phyloP scores from a whole-genome alignment of 306 rosid species.

The Biancaea sappan region DNA sequence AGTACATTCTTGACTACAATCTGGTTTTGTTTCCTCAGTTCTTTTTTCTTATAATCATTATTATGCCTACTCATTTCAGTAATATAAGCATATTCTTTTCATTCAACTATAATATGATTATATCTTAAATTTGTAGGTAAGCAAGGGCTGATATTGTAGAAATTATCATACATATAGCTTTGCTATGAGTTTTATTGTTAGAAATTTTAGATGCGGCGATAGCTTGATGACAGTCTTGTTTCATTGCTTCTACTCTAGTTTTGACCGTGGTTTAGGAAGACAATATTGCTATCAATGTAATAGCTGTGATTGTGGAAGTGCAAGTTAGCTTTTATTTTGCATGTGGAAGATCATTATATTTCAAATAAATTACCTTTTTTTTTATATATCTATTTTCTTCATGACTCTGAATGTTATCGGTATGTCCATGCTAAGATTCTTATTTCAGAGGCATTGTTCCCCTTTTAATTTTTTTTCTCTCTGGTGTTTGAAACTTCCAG shows the following conservation, averaged over 20 bases:
- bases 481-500: conserved; percentile 53
- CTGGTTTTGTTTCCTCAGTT: not conserved
- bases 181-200: conserved; percentile 9
- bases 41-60: not conserved
- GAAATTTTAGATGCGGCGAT: not conserved
- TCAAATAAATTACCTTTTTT: not conserved
- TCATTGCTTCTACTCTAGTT: not conserved
- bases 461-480: no score
- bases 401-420: not conserved
- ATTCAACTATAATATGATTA: conserved; percentile 3
- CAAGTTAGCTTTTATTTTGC: not conserved
- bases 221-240: not conserved
- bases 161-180: not conserved
- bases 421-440: conserved; percentile 8
- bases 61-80: conserved; percentile 1
- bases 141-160: conserved; percentile 3
- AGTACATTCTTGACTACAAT: conserved; percentile 55
- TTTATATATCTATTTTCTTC: not conserved
- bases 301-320: not conserved
- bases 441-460: conserved; percentile 2
- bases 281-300: not conserved
- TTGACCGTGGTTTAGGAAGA: not conserved
- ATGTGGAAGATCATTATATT: not conserved
- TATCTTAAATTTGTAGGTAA: conserved; percentile 18
- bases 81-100: not conserved